Evolutionary conservation across 2,329 filamentous ascomycete species (phyloP), one percentile per base, ranked within the genome.

Genomic region (Aspergillus thermomutatus): DNA sequence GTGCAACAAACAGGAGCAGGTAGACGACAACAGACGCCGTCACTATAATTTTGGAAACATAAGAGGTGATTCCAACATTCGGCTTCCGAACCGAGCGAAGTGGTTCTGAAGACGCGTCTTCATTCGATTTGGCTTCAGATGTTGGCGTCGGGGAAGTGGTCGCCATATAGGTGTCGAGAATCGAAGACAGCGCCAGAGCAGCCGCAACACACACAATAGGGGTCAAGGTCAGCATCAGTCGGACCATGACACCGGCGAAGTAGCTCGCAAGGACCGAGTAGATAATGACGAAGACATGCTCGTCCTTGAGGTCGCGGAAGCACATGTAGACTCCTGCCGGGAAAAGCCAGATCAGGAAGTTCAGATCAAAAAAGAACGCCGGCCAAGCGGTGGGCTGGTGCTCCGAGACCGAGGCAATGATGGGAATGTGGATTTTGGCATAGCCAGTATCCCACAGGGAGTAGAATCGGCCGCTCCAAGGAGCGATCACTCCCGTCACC

Each of bases 301-400:
- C 92, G 71, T 99, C 95, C 67, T 86, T 88, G 57, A 99, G 85
- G 62, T 89, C 88, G 73, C 92, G 89, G 87, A 97, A 99, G 81
- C 92, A 97, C 78, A 99, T 87, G 79, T 97, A 99, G 56, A 99
- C 92, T 76, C 94, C 94, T 11, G 94, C 95, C 3, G 94, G 94
- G 86, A 99, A 97, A 52, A 99, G 86, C 94, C 94, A 99, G 78
- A 99, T 96, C 69, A 99, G 84, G 80, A 99, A 87, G 81, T 96
- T 97, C 66, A 99, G 83, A 70, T 99, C 94, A 75, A 99, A 99
- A 82, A 99, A 99, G 83, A 97, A 99, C 17, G 95, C 91, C 2
- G 94, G 94, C 94, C 94, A 99, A 46, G 94, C 94, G 40, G 94
- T 99, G 54, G 94, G 94, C 79, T 99, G 94, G 80, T 99, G 94